A percentile compares a stretch with the other conserved stretches of the same genome.
Evolutionary conservation across 441 rosid species (phyloP).

Genomic region (Theobroma grandiflorum): DNA sequence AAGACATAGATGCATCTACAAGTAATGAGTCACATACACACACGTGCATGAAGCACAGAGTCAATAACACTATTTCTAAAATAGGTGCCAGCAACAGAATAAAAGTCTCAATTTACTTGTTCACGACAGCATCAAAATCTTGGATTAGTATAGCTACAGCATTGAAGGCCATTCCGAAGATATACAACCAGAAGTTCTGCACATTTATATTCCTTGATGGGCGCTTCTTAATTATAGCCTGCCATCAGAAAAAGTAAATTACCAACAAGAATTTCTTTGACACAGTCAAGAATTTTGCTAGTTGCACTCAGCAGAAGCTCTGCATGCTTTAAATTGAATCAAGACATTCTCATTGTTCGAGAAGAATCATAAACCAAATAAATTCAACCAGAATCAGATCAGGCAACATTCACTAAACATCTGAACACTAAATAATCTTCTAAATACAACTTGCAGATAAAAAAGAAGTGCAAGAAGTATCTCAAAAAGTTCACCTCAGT

Average conservation of each 20-base stretch:
- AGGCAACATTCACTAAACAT: constrained; percentile 11
- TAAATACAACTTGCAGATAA: constrained; percentile 15
- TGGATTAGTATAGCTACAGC: constrained; percentile 86
- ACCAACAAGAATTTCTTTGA: not conserved
- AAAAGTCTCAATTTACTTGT: constrained; percentile 60
- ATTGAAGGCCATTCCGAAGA: constrained; percentile 96
- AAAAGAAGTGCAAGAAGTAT: constrained; percentile 10
- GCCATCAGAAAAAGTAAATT: constrained; percentile 43
- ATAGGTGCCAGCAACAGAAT: constrained; percentile 17
- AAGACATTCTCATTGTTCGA: not conserved
- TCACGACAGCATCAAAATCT: constrained; percentile 89
- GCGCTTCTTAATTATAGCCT: constrained; percentile 93
- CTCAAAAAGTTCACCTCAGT: constrained; percentile 70
- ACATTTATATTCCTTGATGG: constrained; percentile 96
- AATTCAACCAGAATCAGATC: constrained; percentile 20
- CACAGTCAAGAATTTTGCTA: not conserved
- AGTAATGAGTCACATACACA: not conserved
- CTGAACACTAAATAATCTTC: constrained; percentile 2
- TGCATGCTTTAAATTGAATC: not conserved
- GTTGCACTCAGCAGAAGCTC: constrained; percentile 16
- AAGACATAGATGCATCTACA: not conserved
- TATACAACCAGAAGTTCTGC: constrained; percentile 94
- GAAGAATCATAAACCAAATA: constrained; percentile 10
- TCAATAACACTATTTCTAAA: not conserved
- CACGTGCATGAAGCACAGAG: not conserved